Evolutionary conservation across 441 rosid genomes (phyloP), one percentile per base, ranked within the genome.

Genomic region (Eutrema salsugineum): DNA sequence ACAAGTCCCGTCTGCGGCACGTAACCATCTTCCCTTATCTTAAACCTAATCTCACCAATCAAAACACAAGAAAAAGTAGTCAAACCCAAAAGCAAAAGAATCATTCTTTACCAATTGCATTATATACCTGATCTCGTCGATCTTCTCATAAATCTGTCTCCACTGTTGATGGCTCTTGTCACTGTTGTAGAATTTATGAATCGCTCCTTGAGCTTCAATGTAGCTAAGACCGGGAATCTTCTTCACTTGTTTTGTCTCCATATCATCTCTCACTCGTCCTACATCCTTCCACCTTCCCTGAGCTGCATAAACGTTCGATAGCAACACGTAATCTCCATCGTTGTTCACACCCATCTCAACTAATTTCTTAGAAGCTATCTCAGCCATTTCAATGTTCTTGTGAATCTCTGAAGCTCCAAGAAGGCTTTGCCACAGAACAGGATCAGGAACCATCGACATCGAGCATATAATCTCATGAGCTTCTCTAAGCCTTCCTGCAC

Each of bases 201-300:
- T 87, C 12, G 71, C 75, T 16, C 94, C 96, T 55, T 82, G 65
- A 2, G 74, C 82, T 78, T 87, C 94, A 36, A 86, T 86, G 81
- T 87, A 88, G 86, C 98, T 93, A 66, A 87, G 63, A 32, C 91
- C 96, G 0, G 96, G 96, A 57, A 84, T 81, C 75, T 93, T 93
- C 83, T 82, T 89, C 75, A 91, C 86, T 54, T 88, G 87, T 67
- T 83, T 85, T 3, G 56, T 78, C 83, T 81, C 88, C 96, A 89
- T 93, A 27, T 80, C 83, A 62, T 85, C 81, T 80, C 96, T 88
- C 53, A 90, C 91, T 58, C 82, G 83, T 54, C 91, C 89, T 46
- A 89, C 97, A 42, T 93, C 97, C 32, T 62, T 76, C 98, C 97
- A 91, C 69, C 98, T 79, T 68, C 84, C 85, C 20, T 73, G 84